These are phyloP conservation scores for Hericium erinaceus DNA, from an alignment of 768 basidiomycete species.

Conservation along the genomic window DNA sequence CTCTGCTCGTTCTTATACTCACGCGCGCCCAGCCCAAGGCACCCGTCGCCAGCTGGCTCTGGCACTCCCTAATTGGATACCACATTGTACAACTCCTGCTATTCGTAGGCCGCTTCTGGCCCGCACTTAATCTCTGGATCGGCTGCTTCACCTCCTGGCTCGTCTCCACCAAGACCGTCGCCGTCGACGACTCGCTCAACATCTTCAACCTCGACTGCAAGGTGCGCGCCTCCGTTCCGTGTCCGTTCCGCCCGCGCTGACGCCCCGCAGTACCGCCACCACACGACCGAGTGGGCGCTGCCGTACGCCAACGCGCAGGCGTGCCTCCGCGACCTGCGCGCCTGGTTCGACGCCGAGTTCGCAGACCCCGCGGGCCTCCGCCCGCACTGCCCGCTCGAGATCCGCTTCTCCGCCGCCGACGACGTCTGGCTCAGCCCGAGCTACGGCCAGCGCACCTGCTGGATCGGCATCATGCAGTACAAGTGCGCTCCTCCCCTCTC, in stretches of 20 bases:
- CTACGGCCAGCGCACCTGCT: constrained; percentile 68
- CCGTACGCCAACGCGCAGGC: constrained; percentile 57
- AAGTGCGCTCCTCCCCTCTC: constrained; percentile 51
- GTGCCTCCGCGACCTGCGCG: constrained; percentile 62
- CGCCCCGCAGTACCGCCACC: constrained; percentile 67
- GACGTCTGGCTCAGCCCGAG: constrained; percentile 94
- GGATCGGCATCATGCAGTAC: constrained; percentile 98
- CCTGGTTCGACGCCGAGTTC: constrained; percentile 64
- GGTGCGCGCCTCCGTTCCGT: constrained; percentile 34
- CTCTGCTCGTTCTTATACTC: neutral
- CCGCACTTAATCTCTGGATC: constrained; percentile 52
- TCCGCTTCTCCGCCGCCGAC: constrained; percentile 80
- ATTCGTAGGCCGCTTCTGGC: constrained; percentile 62
- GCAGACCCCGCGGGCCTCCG: constrained; percentile 63
- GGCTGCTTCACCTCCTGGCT: constrained; percentile 65
- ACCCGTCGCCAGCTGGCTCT: constrained; percentile 52
- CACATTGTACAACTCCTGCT: constrained; percentile 81
- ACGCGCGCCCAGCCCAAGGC: constrained; percentile 35
- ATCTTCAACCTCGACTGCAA: constrained; percentile 93
- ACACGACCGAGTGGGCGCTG: constrained; percentile 94
- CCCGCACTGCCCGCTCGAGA: constrained; percentile 89
- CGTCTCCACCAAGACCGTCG: constrained; percentile 39
- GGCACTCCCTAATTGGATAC: constrained; percentile 63
- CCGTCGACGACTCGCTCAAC: constrained; percentile 68
- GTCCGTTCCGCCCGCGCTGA: constrained; percentile 1